Evolutionary conservation across 202 grass and related monocot genomes (phyloP).

Genomic region (Zoysia matrella): DNA sequence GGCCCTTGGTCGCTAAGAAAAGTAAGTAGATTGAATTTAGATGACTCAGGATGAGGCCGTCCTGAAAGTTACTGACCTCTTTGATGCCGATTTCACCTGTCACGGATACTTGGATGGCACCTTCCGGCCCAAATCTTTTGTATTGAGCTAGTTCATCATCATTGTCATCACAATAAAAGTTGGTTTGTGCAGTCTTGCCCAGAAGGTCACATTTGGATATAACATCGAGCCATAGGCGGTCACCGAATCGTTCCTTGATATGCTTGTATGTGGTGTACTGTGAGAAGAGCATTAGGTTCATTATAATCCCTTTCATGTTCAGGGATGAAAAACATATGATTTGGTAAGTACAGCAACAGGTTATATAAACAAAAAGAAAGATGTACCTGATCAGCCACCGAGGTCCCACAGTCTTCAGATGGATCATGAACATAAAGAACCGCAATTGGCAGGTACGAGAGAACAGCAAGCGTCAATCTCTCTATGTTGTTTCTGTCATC

Average conservation of each 20-base stretch:
- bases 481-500: constrained; percentile 99
- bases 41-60: neutral
- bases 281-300: neutral
- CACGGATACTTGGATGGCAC: constrained; percentile 72
- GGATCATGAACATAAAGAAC: constrained; percentile 91
- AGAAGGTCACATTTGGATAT: constrained; percentile 93
- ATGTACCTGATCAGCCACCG: constrained; percentile 76
- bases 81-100: constrained; percentile 56
- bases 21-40: neutral
- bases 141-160: constrained; percentile 58
- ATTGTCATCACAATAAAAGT: neutral
- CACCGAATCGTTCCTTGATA: constrained; percentile 73
- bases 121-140: constrained; percentile 67
- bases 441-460: constrained; percentile 84
- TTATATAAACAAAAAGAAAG: constrained; percentile 9
- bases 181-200: constrained; percentile 36
- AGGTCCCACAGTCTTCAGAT: constrained; percentile 82
- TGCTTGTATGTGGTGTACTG: constrained; percentile 79
- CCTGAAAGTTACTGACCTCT: constrained; percentile 55
- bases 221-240: constrained; percentile 78
- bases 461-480: constrained; percentile 78
- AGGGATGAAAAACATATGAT: neutral
- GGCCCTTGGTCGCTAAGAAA: neutral
- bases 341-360: constrained; percentile 6
- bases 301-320: neutral